Evolutionary conservation across 192 early-diverging fungal species (phyloP), one percentile per base, ranked within the genome.

Genomic region (Coemansia sp.): DNA sequence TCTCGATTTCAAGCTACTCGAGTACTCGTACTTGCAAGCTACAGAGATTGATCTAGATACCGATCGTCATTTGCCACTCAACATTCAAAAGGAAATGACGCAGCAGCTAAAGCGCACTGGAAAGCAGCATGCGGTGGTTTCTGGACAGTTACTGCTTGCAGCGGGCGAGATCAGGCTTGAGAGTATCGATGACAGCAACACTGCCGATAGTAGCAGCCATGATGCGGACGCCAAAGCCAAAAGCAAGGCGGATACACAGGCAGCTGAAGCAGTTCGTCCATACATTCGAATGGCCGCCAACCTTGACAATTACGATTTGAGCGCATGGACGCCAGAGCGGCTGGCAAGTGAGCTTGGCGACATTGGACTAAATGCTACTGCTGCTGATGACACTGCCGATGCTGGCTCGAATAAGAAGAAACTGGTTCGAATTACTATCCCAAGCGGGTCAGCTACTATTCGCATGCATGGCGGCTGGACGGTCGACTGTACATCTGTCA

Each of bases 21-120:
- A 81, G 49, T 68, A 47, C 41, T 64, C 69, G 54, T 66, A 75
- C 57, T 41, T 79, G 66, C 70, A 79, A 25, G 78, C 72, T 7
- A 75, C 78, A 9, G 70, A 60, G 6, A 60, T 81, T 21, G 67
- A 75, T 23, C 73, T 81, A 7, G 73, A 75, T 51, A 69, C 73
- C 0, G 78, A 81, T 57, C 65, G 78, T 4, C 78, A 81, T 23
- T 27, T 81, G 65, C 78, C 78, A 24, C 64, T 81, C 32, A 65
- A 60, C 47, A 69, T 81, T 22, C 72, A 81, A 47, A 50, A 55
- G 59, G 78, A 75, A 39, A 69, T 81, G 78, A 54, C 78, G 24
- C 60, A 47, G 24, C 66, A 65, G 49, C 65, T 81, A 53, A 54
- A 56, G 51, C 59, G 54, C 45, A 53, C 37, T 21, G 73, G 73